Evolutionary conservation across 2,329 filamentous ascomycete species (phyloP), one percentile per base, ranked within the genome.

Genomic region (Parastagonospora nodorum): DNA sequence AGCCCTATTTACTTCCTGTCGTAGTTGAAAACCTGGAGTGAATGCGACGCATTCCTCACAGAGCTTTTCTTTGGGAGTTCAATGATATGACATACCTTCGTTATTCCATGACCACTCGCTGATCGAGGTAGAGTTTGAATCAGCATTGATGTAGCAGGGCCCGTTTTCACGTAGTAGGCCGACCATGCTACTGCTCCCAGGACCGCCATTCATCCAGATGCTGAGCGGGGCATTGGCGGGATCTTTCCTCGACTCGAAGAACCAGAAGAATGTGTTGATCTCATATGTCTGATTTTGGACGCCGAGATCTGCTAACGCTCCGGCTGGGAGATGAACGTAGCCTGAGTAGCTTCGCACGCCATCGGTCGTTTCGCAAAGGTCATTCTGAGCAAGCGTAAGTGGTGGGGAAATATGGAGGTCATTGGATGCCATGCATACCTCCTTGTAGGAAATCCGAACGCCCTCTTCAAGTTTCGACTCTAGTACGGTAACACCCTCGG

Each of bases 21-120:
- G 30, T 32, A 32, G 30, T 7, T 10, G 19, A 24, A 3, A 5
- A 24, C 19, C 19, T 24, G 19, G 3, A 3, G 19, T 5, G 5
- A 24, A 24, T 5, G 19, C 3, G 19, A 24, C 5, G 19, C 19
- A 24, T 11, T 32, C 33, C 6, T 8, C 8, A 4, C 5, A 37
- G 19, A 14, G n/a, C 8, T 14, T 11, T 43, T 12, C 41, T 7
- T 10, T 5, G 7, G n/a, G 15, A 10, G 29, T 8, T n/a, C 5
- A 9, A n/a, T 19, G 8, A 12, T 1, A 7, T 24, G 11, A 12
- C 42, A 29, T 47, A 64, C 61, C 60, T 46, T 85, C 77, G 49
- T 83, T 82, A 56, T 87, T 87, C 82, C 84, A 88, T 0, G 82
- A 82, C 75, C 79, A 85, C 2, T 82, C 78, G 60, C 86, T 88